Conservation (phyloP, 1,284 basidiomycete genomes). For the Cryptococcus jaspeensis region DNA sequence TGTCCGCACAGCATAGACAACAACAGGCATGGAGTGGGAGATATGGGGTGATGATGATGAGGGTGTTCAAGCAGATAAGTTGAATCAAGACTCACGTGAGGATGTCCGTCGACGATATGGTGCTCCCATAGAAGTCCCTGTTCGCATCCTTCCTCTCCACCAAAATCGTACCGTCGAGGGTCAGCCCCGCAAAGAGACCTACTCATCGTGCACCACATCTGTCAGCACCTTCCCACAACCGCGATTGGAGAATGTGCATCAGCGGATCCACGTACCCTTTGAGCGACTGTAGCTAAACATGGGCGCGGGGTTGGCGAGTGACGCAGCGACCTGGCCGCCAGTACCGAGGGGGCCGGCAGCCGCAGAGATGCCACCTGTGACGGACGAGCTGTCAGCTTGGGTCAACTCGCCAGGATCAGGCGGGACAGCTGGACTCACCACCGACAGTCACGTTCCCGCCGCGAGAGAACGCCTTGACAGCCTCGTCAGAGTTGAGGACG, state of each 20-base stretch:
- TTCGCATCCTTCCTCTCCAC: slow-evolving; percentile 95
- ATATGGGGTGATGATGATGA: background rate
- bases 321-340: slow-evolving; percentile 84
- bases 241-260: background rate
- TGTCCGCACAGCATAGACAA: background rate
- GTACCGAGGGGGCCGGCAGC: slow-evolving; percentile 92
- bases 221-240: background rate
- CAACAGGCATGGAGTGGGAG: too few species aligned
- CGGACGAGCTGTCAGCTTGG: background rate
- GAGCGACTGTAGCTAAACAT: slow-evolving; percentile 98
- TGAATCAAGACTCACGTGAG: slow-evolving; percentile 54
- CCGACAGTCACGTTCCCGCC: slow-evolving; percentile 97
- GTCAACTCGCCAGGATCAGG: background rate
- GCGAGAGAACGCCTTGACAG: slow-evolving; percentile 89
- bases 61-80: background rate
- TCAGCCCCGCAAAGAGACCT: slow-evolving; percentile 94
- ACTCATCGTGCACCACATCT: background rate
- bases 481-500: slow-evolving; percentile 94
- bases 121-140: slow-evolving; percentile 90
- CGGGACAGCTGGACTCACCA: slow-evolving; percentile 36
- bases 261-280: slow-evolving; percentile 62
- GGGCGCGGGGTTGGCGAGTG: slow-evolving; percentile 85
- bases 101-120: slow-evolving; percentile 84
- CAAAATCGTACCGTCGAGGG: slow-evolving; percentile 89
- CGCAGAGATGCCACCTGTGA: slow-evolving; percentile 71